Base-by-base conservation (phyloP, 23 red algal species). In the Agarophyton chilense region DNA sequence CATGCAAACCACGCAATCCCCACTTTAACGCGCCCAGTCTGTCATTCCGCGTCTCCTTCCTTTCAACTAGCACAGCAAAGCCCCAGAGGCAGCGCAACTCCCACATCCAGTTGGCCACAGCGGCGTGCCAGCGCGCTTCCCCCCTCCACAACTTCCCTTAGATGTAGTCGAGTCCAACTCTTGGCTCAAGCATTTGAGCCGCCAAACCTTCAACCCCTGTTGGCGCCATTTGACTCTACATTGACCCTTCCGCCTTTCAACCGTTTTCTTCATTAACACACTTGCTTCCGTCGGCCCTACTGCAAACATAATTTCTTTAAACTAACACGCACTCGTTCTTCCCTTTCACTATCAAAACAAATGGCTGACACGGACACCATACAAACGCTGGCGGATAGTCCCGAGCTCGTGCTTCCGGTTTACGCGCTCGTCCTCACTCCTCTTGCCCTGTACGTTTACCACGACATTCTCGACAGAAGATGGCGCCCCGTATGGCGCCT, bases 401-500 rank as follows among this genome's bases (percentile, higher is more conserved):
- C 81, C 58, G 81, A 50, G 28, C 46, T 85, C 34, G 64, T 85
- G 36, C 49, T 85, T 38, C 34, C 64, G 9, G 58, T 68, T 4
- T 85, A 85, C 64, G 40, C 62, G 12, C 54, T 85, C 26, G 58
- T 72, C 29, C 81, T 85, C 0, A 85, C 81, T n/a, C 81, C 81
- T 10, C 81, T 85, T 10, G 81, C 81, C 17, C 64, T 85, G 17
- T 85, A 85, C 81, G 81, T 85, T 40, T 85, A 85, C 45, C 81
- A 85, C 28, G 81, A 85, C 62, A 72, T 85, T 18, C 61, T 85
- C 44, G 81, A 85, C 38, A 85, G 26, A 51, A 12, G 81, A 26
- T 85, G 81, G 81, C 81, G 81, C 32, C 81, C 81, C 4, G 81
- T 85, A 10, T 85, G 81, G 81, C 81, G 81, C 11, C 81, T 85